Evolutionary conservation across 164 flowering plant genomes (phyloP).

Genomic region (Chimonanthus salicifolius): DNA sequence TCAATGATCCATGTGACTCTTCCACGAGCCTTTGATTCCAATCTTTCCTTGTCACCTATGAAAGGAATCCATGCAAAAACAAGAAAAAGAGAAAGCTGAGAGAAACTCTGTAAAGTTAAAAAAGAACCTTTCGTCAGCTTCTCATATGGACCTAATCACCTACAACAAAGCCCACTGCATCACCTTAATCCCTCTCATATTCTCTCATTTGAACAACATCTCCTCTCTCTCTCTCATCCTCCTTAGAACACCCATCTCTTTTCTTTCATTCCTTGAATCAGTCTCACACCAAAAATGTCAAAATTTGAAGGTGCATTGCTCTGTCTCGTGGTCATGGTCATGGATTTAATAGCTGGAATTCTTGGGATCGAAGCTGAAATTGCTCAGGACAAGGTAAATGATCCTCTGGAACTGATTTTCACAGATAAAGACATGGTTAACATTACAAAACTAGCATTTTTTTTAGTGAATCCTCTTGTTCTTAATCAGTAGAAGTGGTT

Average conservation of each 20-base stretch:
- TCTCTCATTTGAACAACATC: background rate
- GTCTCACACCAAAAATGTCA: background rate
- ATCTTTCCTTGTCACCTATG: background rate
- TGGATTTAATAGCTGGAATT: background rate
- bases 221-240: background rate
- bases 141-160: background rate
- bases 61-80: background rate
- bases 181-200: background rate
- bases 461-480: too few relatives aligned
- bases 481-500: too few relatives aligned
- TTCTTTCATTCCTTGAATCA: background rate
- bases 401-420: background rate
- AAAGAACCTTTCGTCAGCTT: background rate
- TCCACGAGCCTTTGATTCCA: background rate
- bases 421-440: background rate
- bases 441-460: too few relatives aligned
- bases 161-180: background rate
- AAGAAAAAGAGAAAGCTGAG: background rate
- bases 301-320: background rate
- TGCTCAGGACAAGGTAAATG: background rate
- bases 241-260: background rate
- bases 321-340: background rate
- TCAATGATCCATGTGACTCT: background rate
- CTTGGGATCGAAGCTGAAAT: background rate
- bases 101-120: background rate